These are phyloP conservation scores for Mortierella alpina DNA, from an alignment of 192 early-diverging fungal genomes.

Conservation along the genomic window DNA sequence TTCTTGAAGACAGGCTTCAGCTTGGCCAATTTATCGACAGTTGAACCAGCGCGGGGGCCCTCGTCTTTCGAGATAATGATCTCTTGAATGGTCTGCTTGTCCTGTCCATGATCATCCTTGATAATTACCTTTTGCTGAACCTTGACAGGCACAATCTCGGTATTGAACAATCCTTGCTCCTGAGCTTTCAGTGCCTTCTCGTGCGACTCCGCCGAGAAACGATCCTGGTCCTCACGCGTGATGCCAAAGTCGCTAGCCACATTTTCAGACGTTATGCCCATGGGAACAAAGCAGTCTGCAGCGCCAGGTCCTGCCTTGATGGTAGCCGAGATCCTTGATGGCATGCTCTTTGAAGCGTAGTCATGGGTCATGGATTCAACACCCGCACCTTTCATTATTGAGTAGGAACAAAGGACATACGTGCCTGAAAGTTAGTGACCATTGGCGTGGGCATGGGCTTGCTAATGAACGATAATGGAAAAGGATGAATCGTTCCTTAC, in stretches of 20 bases:
- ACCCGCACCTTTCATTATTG: conserved; percentile 79
- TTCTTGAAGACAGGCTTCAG: conserved; percentile 88
- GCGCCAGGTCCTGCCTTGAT: conserved; percentile 70
- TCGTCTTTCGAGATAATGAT: conserved; percentile 86
- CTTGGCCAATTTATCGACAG: conserved; percentile 81
- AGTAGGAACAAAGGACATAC: neutral
- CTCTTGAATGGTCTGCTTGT: conserved; percentile 38
- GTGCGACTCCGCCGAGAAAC: conserved; percentile 85
- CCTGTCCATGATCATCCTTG: conserved; percentile 77
- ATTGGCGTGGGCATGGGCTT: too few relatives aligned
- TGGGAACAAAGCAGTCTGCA: conserved; percentile 83
- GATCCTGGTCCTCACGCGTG: conserved; percentile 86
- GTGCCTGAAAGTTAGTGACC: too few relatives aligned
- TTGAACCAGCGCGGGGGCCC: conserved; percentile 84
- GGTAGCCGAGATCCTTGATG: conserved; percentile 76
- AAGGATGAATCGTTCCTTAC: conserved; percentile 1
- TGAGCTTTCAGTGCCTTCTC: conserved; percentile 83
- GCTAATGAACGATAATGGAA: too few relatives aligned
- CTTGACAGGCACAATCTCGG: conserved; percentile 86
- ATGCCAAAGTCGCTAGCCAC: conserved; percentile 89
- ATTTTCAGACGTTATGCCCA: conserved; percentile 96
- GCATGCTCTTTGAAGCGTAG: conserved; percentile 82
- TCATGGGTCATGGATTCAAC: conserved; percentile 94
- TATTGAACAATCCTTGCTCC: conserved; percentile 85
- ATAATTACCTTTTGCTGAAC: conserved; percentile 61